Conservation (phyloP, 768 basidiomycete species). For the Floccularia luteovirens region DNA sequence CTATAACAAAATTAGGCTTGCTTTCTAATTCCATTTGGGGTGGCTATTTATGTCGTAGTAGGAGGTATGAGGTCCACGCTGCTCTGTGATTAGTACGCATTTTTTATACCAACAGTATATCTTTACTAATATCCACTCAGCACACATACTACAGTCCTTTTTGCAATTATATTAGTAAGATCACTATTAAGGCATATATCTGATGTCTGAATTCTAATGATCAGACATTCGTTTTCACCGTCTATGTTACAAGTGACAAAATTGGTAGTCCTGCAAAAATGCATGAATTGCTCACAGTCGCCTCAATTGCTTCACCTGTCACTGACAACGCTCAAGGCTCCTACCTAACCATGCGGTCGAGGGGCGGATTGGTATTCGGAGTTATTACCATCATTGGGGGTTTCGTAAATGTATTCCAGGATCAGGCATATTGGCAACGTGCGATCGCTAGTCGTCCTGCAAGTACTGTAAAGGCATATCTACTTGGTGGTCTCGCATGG, state of each 20-base stretch:
- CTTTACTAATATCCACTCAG: too few relatives aligned
- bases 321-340: slow-evolving; percentile 79
- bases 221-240: slow-evolving; percentile 58
- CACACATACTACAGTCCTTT: slow-evolving; percentile 82
- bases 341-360: slow-evolving; percentile 77
- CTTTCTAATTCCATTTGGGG: slow-evolving; percentile 85
- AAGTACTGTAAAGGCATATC: slow-evolving; percentile 82
- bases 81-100: slow-evolving; percentile 74
- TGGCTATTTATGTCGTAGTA: slow-evolving; percentile 82
- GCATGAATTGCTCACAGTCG: slow-evolving; percentile 70
- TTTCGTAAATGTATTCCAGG: slow-evolving; percentile 52
- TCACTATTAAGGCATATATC: background rate
- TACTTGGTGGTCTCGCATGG: slow-evolving; percentile 88
- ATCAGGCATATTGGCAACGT: slow-evolving; percentile 86
- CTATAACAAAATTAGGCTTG: slow-evolving; percentile 57
- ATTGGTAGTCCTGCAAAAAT: slow-evolving; percentile 76
- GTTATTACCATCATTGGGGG: slow-evolving; percentile 87
- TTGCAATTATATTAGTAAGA: slow-evolving; percentile 68
- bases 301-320: slow-evolving; percentile 50
- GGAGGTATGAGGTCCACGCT: slow-evolving; percentile 85
- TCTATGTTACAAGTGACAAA: slow-evolving; percentile 70
- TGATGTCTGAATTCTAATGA: slow-evolving; percentile 8
- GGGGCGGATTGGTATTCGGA: slow-evolving; percentile 76
- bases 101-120: background rate
- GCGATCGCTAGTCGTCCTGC: slow-evolving; percentile 84